A percentile compares a stretch with the other conserved stretches of the same genome.
Conservation (phyloP, 139 green algal species). For the Ettlia oleoabundans region DNA sequence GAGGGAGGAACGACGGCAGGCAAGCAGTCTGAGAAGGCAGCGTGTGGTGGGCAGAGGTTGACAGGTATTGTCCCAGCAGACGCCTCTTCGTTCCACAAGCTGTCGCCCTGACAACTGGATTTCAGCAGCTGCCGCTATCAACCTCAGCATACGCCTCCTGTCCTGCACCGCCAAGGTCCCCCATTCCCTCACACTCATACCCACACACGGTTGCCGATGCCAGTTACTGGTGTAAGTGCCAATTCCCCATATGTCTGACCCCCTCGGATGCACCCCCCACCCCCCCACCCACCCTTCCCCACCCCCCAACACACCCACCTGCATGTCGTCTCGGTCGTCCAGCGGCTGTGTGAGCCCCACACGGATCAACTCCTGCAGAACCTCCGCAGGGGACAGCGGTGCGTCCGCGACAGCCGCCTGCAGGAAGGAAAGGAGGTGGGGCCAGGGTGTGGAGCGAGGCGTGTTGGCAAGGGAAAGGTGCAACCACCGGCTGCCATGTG, state of each 20-base stretch:
- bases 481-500: no score
- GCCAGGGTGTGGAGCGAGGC: not conserved
- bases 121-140: no score
- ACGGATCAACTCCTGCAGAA: conserved; percentile 26
- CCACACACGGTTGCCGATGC: no score
- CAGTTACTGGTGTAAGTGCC: no score
- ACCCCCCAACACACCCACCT: not conserved
- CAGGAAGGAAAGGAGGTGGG: not conserved
- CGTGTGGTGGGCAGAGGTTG: no score
- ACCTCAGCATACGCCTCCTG: not conserved
- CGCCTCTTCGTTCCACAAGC: no score
- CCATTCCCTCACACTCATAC: no score
- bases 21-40: not conserved
- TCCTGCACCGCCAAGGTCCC: no score
- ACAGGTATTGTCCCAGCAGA: no score
- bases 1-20: not conserved
- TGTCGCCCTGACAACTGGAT: no score
- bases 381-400: conserved; percentile 2
- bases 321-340: conserved; percentile 17
- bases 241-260: not conserved
- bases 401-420: conserved; percentile 10
- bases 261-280: not conserved
- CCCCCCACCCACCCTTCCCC: not conserved
- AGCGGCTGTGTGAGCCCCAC: not conserved
- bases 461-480: not conserved